Conservation (phyloP, 2,329 filamentous ascomycete species). For the Epichloe festucae region DNA sequence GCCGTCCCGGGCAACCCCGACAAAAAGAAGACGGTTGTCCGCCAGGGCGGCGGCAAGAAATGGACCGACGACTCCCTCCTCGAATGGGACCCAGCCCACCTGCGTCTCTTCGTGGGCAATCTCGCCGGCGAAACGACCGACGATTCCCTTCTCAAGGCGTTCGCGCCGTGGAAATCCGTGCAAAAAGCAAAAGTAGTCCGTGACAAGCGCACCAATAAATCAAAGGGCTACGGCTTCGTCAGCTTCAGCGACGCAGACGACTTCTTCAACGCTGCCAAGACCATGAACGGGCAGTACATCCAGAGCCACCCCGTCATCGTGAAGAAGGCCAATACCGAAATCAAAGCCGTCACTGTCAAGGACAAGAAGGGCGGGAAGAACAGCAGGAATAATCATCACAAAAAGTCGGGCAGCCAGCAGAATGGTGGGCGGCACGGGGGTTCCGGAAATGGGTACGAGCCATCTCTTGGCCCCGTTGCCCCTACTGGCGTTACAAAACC, state of each 20-base stretch:
- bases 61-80: slow-evolving; percentile 84
- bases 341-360: slow-evolving; percentile 61
- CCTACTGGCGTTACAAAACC: slow-evolving; percentile 46
- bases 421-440: slow-evolving; percentile 15
- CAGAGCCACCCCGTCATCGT: slow-evolving; percentile 88
- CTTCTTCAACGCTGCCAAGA: slow-evolving; percentile 89
- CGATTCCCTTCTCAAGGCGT: slow-evolving; percentile 88
- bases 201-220: slow-evolving; percentile 93
- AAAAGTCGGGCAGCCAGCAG: background rate
- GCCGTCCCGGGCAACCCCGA: slow-evolving; percentile 37
- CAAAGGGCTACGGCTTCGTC: slow-evolving; percentile 92
- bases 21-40: slow-evolving; percentile 75
- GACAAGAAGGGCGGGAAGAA: slow-evolving; percentile 35
- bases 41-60: slow-evolving; percentile 78
- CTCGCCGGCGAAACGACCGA: slow-evolving; percentile 95
- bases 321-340: slow-evolving; percentile 81
- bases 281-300: slow-evolving; percentile 99
- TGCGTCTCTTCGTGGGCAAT: slow-evolving; percentile 92
- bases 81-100: slow-evolving; percentile 92
- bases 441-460: slow-evolving; percentile 30
- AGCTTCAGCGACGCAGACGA: slow-evolving; percentile 92
- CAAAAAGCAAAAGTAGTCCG: slow-evolving; percentile 88
- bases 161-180: slow-evolving; percentile 74
- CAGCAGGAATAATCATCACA: slow-evolving; percentile 20
- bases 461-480: slow-evolving; percentile 34